These are phyloP conservation scores for Grosmannia huntii DNA, from an alignment of 2,329 filamentous ascomycete genomes.

Conservation along the genomic window DNA sequence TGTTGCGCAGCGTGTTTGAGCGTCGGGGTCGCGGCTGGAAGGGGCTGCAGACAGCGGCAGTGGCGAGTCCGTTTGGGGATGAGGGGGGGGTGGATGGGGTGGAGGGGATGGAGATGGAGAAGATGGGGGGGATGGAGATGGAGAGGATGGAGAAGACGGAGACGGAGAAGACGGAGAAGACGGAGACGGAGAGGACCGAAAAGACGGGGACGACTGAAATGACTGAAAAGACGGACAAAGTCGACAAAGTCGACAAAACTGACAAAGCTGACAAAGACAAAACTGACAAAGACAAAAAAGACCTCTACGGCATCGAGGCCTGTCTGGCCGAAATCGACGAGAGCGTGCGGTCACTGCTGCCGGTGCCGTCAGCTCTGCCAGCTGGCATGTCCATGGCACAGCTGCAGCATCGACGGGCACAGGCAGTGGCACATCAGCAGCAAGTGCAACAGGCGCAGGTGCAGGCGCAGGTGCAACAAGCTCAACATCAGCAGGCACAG, in stretches of 20 bases:
- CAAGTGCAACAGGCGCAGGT: neutral
- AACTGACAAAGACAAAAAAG: neutral
- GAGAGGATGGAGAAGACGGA: no score
- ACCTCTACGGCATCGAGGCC: constrained; percentile 26
- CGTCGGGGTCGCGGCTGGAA: constrained; percentile 31
- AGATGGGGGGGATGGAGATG: no score
- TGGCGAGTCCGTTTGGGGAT: constrained; percentile 20
- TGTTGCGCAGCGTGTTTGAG: constrained; percentile 33
- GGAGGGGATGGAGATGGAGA: no score
- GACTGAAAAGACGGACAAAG: no score
- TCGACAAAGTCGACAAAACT: neutral
- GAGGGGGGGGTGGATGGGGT: neutral
- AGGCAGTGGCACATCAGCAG: constrained; percentile 3
- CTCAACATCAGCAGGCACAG: neutral
- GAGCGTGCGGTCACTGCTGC: constrained; percentile 24
- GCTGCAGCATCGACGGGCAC: constrained; percentile 9
- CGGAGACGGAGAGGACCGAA: no score
- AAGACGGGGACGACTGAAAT: no score
- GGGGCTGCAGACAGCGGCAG: constrained; percentile 34
- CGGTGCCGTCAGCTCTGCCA: constrained; percentile 3
- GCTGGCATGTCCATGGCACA: constrained; percentile 3
- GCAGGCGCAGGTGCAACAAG: neutral
- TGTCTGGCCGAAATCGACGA: constrained; percentile 36
- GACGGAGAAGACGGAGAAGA: no score
- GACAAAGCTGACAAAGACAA: neutral